Conservation (phyloP, 2,329 filamentous ascomycete genomes). For the Aschersonia sp. region DNA sequence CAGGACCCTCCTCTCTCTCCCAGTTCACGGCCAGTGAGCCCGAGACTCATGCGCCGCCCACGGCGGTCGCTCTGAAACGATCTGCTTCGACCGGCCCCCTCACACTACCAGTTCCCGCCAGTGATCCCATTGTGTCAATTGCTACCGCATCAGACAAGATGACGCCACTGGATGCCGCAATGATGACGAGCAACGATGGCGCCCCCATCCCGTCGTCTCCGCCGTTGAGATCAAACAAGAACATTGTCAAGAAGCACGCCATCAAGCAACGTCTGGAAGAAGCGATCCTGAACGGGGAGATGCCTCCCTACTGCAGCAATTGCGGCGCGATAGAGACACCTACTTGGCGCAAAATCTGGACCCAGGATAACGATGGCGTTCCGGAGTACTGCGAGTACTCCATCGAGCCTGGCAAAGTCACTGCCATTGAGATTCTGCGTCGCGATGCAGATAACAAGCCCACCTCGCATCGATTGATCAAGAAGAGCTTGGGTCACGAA, state of each 20-base stretch:
- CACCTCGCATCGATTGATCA: constrained; percentile 58
- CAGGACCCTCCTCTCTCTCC: constrained; percentile 25
- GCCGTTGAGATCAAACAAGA: constrained; percentile 42
- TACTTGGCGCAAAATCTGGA: constrained; percentile 88
- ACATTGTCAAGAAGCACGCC: constrained; percentile 46
- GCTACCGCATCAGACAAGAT: constrained; percentile 10
- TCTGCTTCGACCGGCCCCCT: constrained; percentile 19
- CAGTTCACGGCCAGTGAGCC: constrained; percentile 9
- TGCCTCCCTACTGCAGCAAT: constrained; percentile 81
- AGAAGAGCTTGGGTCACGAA: constrained; percentile 50
- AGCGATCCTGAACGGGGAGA: constrained; percentile 62
- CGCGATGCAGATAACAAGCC: constrained; percentile 48
- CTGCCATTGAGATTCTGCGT: constrained; percentile 56
- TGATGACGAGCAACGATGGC: constrained; percentile 24
- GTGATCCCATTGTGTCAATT: constrained; percentile 24
- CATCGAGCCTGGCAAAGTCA: constrained; percentile 56
- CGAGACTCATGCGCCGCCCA: constrained; percentile 13
- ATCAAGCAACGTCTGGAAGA: constrained; percentile 44
- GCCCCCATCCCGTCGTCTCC: constrained; percentile 21
- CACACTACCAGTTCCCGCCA: constrained; percentile 27
- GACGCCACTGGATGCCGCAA: not conserved
- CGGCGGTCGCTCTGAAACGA: constrained; percentile 20
- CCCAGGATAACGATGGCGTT: constrained; percentile 56
- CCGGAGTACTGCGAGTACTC: constrained; percentile 58
- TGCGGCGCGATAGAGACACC: constrained; percentile 93